Percentiles rank a stretch among this genome's conserved stretches.
Conservation (phyloP, 805 yeast genomes). For the Saccharomycopsis selenospora region DNA sequence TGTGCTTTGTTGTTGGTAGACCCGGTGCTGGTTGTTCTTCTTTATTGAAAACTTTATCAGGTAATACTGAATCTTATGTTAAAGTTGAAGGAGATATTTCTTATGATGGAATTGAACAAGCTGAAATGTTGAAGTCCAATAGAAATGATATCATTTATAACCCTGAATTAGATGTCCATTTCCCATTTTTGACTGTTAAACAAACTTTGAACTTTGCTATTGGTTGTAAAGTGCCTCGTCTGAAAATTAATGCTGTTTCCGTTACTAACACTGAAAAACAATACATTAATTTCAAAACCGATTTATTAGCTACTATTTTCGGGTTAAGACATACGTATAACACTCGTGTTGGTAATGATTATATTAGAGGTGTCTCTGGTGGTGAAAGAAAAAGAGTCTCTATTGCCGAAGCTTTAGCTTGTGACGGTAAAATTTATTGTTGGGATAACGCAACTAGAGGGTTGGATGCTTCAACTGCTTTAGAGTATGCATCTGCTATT, state of each 20-base stretch:
- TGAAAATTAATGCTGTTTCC: conserved; percentile 39
- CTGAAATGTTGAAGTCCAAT: conserved; percentile 51
- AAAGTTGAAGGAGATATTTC: conserved; percentile 47
- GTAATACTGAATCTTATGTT: conserved; percentile 37
- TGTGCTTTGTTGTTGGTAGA: conserved; percentile 45
- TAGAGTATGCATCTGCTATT: conserved; percentile 62
- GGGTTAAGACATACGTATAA: conserved; percentile 54
- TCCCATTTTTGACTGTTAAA: conserved; percentile 69
- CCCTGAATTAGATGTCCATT: conserved; percentile 63
- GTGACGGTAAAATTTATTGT: conserved; percentile 57
- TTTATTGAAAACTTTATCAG: conserved; percentile 37
- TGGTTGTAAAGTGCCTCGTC: conserved; percentile 57
- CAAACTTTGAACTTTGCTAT: conserved; percentile 68
- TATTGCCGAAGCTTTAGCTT: conserved; percentile 66
- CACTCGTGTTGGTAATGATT: conserved; percentile 56
- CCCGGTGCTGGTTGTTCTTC: conserved; percentile 63
- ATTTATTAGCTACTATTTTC: conserved; percentile 38
- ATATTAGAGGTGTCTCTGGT: conserved; percentile 70
- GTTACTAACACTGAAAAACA: conserved; percentile 34
- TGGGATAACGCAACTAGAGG: conserved; percentile 87
- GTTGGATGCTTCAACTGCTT: conserved; percentile 76
- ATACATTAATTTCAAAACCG: conserved; percentile 34
- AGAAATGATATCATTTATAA: conserved; percentile 51
- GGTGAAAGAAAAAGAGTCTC: conserved; percentile 85
- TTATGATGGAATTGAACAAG: conserved; percentile 55